Base-by-base conservation (phyloP, 2,329 filamentous ascomycete species). In the Aspergillus calidoustus region DNA sequence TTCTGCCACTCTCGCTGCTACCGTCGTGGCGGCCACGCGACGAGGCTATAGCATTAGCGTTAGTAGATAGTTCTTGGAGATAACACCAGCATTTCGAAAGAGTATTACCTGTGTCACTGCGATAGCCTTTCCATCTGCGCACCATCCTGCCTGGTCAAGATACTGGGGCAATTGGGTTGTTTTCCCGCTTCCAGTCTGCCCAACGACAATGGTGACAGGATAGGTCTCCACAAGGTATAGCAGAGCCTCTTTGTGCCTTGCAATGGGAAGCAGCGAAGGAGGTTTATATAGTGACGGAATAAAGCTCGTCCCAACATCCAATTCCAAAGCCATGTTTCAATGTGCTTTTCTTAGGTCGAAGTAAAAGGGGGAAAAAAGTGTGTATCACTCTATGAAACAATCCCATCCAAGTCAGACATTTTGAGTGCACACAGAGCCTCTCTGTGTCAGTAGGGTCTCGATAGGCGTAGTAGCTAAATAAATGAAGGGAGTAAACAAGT, bases 81-180 rank as follows among this genome's bases (percentile, higher is more conserved):
- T 19, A 50, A 17, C 31, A 15, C 8, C 7, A 50, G 22, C 17
- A 30, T 17, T 9, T 53, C 31, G 43, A 62, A 62, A 72, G 72
- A 71, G 64, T 82, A 85, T 74, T 81, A 93, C 92, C 87, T 98
- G 94, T 17, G 95, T 98, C 48, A 98, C 85, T 22, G 89, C 94
- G 68, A 99, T 90, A 50, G 91, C 77, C 73, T 93, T 96, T 22
- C 91, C 92, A 73, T 93, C 86, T 30, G 84, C 83, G 73, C 92
- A 94, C 93, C 94, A 98, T 77, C 94, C 94, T 71, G 90, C 91
- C 69, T 91, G 84, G 61, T 96, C 89, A 13, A 98, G 84, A 70
- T 91, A 98, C 69, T 97, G 94, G 1, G 95, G 95, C 48, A 98
- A 89, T 74, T 98, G 95, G 0, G 95, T 98, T 1, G 93, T 97